Evolutionary conservation across 208 protist genomes (phyloP), one percentile per base, ranked within the genome.

Genomic region (Willaertia magna): DNA sequence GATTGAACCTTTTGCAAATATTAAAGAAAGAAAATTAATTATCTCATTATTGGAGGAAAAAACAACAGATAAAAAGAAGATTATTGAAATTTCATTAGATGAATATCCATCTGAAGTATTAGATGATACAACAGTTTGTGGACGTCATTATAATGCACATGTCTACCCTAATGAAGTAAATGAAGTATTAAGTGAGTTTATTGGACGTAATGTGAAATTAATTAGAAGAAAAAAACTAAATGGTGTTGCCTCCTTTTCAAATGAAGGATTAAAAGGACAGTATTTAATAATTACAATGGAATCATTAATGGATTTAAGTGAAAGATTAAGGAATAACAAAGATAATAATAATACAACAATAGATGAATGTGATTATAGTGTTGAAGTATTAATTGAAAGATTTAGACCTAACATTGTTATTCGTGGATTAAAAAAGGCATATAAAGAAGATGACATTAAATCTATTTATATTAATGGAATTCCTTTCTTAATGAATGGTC

Each of bases 331-430:
- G 4, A 76, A 76, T 44, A 52, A 59, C 51, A 14, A 81, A 12
- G 16, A 1, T 1, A n/a, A 11, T 0, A 81, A 26, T 30, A 43
- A 81, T 12, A 76, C 20, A 9, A 4, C 59, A 14, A 47, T n/a
- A 30, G 30, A 22, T 40, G 46, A 83, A 11, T 83, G 78, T n/a
- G n/a, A n/a, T n/a, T n/a, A n/a, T n/a, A n/a, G n/a, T n/a, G n/a
- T n/a, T n/a, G n/a, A n/a, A n/a, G n/a, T n/a, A 46, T 55, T 83
- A 26, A 83, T 83, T 43, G 47, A 49, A 26, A 30, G 78, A 18
- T 49, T 83, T 6, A 83, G 78, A 83, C 78, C 78, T 26, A 83
- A 83, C 20, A 46, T 83, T n/a, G 78, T 83, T 20, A 42, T 55
- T 55, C 26, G 40, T 43, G 47, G 47, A 30, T 4, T n/a, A 34